Base-by-base conservation (phyloP, 2,329 filamentous ascomycete species). In the Alternaria brassicicola region DNA sequence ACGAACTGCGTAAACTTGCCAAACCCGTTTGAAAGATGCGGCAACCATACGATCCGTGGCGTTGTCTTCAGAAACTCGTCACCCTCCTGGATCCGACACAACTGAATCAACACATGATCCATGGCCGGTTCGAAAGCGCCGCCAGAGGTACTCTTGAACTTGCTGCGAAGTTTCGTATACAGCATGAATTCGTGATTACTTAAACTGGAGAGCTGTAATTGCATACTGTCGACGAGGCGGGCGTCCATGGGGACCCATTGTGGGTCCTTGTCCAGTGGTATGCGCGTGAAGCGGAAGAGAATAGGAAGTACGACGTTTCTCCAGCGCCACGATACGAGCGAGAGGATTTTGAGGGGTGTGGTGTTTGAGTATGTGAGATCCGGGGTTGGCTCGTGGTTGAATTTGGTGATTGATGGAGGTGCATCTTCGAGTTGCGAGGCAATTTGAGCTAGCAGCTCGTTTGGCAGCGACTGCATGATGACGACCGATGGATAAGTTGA, bases 361-460 rank as follows among this genome's bases (percentile, higher is more conserved):
- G 52, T 30, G 7, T 64, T 55, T 6, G 67, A 69, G n/a, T 26
- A 33, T 0, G 76, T 75, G 5, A 78, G 47, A 3, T 66, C 15
- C 7, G 52, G 13, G 1, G 69, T 67, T 8, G 76, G 76, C 51
- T 78, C 74, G 28, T 76, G 64, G 4, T 66, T 43, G 47, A 78
- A 76, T 26, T 73, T 72, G 13, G 42, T 54, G 38, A 73, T 56
- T 3, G 76, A 78, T 1, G 76, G 75, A 13, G 76, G 63, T 8
- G 67, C 55, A 4, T 41, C 31, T n/a, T 73, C 69, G 12, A 78
- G 68, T 25, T 76, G 65, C 2, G 62, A 63, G 3, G 72, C 66
- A 31, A 78, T 74, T 15, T 76, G 69, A n/a, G 75, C 64, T 1
- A 75, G 56, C 2, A 78, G 62, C 57, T 78, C 76, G 51, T 75